Conservation (phyloP, 495 filamentous ascomycete genomes). For the Clohesyomyces aquaticus region DNA sequence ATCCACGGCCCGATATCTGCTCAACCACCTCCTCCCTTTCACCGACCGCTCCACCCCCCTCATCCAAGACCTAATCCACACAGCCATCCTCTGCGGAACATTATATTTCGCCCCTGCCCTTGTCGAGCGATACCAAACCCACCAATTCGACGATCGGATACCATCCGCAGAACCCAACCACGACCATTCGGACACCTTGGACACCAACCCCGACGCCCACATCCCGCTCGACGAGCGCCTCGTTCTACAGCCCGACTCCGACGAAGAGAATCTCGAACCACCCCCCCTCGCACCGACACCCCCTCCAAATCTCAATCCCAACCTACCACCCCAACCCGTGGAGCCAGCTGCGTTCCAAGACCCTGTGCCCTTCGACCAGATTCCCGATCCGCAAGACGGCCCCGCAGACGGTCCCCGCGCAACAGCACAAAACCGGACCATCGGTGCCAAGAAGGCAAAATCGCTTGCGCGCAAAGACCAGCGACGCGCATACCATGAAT, state of each 20-base stretch:
- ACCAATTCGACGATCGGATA: slow-evolving; percentile 7
- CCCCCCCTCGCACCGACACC: slow-evolving; percentile 36
- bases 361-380: background rate
- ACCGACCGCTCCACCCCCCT: slow-evolving; percentile 46
- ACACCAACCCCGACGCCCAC: slow-evolving; percentile 6
- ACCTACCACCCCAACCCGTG: background rate
- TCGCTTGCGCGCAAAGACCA: slow-evolving; percentile 54
- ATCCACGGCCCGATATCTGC: slow-evolving; percentile 11
- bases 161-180: background rate
- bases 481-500: slow-evolving; percentile 55
- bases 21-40: slow-evolving; percentile 49
- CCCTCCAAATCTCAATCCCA: slow-evolving; percentile 8
- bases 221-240: slow-evolving; percentile 21
- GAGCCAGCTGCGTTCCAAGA: background rate
- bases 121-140: slow-evolving; percentile 25
- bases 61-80: slow-evolving; percentile 48
- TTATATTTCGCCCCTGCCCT: slow-evolving; percentile 47
- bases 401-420: slow-evolving; percentile 18
- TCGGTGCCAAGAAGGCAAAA: slow-evolving; percentile 56
- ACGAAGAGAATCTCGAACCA: slow-evolving; percentile 2
- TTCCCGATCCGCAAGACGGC: slow-evolving; percentile 14
- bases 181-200: background rate
- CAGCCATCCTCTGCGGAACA: slow-evolving; percentile 41
- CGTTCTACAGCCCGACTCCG: slow-evolving; percentile 17
- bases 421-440: slow-evolving; percentile 39